Conservation (phyloP, 495 filamentous ascomycete genomes). For the Tricharina praecox region DNA sequence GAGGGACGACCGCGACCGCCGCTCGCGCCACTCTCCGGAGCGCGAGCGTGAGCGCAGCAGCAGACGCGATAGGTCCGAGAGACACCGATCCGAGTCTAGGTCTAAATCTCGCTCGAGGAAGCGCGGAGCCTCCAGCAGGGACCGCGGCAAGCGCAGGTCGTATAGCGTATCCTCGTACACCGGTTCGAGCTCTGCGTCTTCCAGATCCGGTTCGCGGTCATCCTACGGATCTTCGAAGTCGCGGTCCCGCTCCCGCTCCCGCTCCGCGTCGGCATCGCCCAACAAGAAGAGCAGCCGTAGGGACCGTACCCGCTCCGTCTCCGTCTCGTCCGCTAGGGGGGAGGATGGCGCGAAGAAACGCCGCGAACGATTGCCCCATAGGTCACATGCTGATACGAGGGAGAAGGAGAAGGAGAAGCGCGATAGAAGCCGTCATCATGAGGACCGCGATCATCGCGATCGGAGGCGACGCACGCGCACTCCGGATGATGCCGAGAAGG, state of each 20-base stretch:
- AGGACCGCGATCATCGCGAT: neutral
- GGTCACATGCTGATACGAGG: slow-evolving; percentile 4
- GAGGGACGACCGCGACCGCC: neutral
- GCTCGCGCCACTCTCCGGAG: no score
- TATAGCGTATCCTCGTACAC: slow-evolving; percentile 2
- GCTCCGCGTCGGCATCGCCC: neutral
- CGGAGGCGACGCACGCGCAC: slow-evolving; percentile 3
- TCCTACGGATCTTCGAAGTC: slow-evolving; percentile 24
- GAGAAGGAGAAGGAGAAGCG: neutral
- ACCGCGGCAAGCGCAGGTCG: slow-evolving; percentile 32
- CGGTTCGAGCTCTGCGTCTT: slow-evolving; percentile 10
- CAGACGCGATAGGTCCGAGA: slow-evolving; percentile 14
- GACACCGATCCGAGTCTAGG: slow-evolving; percentile 25
- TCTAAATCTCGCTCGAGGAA: slow-evolving; percentile 21
- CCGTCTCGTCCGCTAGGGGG: neutral
- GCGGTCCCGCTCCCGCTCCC: slow-evolving; percentile 12
- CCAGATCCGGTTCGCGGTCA: slow-evolving; percentile 16
- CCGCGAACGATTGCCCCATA: slow-evolving; percentile 1
- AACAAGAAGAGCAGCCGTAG: neutral
- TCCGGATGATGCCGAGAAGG: slow-evolving; percentile 9
- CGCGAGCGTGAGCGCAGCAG: slow-evolving; percentile 10
- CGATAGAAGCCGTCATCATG: neutral
- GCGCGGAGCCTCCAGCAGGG: no score
- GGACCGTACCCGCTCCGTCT: neutral
- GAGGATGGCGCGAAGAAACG: neutral